A percentile compares a stretch with the other conserved stretches of the same genome.
These are phyloP conservation scores for Vanrija pseudolonga DNA, from an alignment of 1,284 basidiomycete genomes.

Conservation along the genomic window DNA sequence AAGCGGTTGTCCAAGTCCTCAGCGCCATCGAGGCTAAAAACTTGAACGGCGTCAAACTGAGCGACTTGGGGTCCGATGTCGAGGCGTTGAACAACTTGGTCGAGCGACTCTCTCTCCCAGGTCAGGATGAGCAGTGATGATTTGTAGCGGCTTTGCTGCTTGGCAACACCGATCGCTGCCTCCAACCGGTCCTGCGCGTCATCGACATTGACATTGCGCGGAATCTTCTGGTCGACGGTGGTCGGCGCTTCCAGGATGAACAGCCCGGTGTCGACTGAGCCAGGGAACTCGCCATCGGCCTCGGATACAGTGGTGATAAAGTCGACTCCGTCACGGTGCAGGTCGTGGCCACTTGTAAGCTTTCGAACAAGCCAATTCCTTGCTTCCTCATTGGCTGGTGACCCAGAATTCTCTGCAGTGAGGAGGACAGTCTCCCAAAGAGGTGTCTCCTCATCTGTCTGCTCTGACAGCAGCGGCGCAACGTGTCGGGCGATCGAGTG, in stretches of 20 bases:
- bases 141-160: slow-evolving; percentile 21
- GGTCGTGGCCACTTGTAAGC: slow-evolving; percentile 12
- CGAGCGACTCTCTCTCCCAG: slow-evolving; percentile 36
- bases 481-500: slow-evolving; percentile 27
- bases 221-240: slow-evolving; percentile 1
- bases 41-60: slow-evolving; percentile 20
- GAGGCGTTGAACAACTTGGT: slow-evolving; percentile 28
- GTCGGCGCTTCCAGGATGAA: slow-evolving; percentile 33
- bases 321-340: slow-evolving; percentile 17
- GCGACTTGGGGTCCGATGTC: slow-evolving; percentile 21
- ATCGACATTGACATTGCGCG: slow-evolving; percentile 17
- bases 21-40: slow-evolving; percentile 26
- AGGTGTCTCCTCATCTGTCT: slow-evolving; percentile 1
- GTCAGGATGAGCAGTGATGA: slow-evolving; percentile 33
- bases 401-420: slow-evolving; percentile 16
- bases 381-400: slow-evolving; percentile 20
- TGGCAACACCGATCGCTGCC: slow-evolving; percentile 13
- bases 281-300: slow-evolving; percentile 10
- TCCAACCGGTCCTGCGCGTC: slow-evolving; percentile 34
- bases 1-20: slow-evolving; percentile 34
- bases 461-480: slow-evolving; percentile 17
- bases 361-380: slow-evolving; percentile 35
- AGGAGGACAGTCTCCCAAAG: slow-evolving; percentile 14
- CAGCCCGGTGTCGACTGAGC: slow-evolving; percentile 23
- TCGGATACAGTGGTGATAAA: slow-evolving; percentile 13